Base-by-base conservation (phyloP, 108 stramenopile species). In the Cyclotella distinguenda region DNA sequence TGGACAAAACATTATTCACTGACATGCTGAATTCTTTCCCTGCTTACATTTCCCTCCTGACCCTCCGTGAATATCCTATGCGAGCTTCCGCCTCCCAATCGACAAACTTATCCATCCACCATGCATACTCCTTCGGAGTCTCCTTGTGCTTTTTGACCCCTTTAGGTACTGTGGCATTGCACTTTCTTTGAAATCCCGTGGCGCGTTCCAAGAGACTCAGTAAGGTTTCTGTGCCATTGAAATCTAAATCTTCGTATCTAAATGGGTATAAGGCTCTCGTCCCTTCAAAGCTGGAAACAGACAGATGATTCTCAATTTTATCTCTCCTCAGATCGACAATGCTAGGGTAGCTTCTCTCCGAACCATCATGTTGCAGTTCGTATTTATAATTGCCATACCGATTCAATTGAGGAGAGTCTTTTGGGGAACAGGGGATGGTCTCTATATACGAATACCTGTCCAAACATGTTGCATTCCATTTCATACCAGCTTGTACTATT, bases 51-150 rank as follows among this genome's bases (percentile, higher is more conserved):
- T n/a, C n/a, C n/a, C n/a, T n/a, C n/a, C n/a, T n/a, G n/a, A n/a
- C n/a, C n/a, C 66, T 57, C 48, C 48, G 31, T 12, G n/a, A 65
- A 42, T 78, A 78, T 6, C 71, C 77, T 34, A 78, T 55, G n/a
- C 32, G 44, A 31, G 39, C 51, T 33, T 79, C 78, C 25, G 70
- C 73, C 15, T 73, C 78, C 78, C 78, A 79, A 47, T 79, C 78
- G 39, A 70, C 72, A 57, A 43, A 74, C 45, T 62, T 21, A 50
- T 68, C 69, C 78, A 79, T 74, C 78, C 78, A 79, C 12, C 68
- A 16, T 16, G 74, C 42, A 25, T 46, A 68, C 22, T 73, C 71
- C 33, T 34, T 36, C 21, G 71, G 49, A 27, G 73, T 34, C 11
- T 44, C 49, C 44, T 44, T 44, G 42, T 67, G 77, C 40, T 77